Base-by-base conservation (phyloP, 106 monocot genomes). In the Phalaenopsis equestris region DNA sequence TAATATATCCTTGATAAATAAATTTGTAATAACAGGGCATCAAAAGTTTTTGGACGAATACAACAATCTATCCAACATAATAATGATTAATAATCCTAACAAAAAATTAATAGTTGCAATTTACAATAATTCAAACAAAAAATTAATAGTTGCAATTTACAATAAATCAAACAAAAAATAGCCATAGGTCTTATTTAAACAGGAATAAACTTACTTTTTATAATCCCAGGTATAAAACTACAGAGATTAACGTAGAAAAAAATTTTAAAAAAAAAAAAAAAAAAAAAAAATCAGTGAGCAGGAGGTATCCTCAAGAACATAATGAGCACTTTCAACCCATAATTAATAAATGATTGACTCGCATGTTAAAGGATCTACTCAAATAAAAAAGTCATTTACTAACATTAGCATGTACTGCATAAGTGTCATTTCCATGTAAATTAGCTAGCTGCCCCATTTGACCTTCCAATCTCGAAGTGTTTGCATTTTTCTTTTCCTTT, bases 391-490 rank as follows among this genome's bases (percentile, higher is more conserved):
- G 15, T 45, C 24, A 30, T 49, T 76, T 30, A 12, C 49, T 49
- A 8, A 49, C 48, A 43, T 18, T 76, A 7, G 36, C 49, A 76
- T 21, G 47, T 23, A 49, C 46, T 52, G 21, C 23, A 76, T n/a
- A 76, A 47, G 11, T 76, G 24, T 1, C 49, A 76, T 76, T 49
- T 76, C 8, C 23, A 24, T 14, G 48, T 49, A 19, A 8, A 43
- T 19, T 76, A 76, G 52, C 49, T 23, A 48, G 10, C 49, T 76
- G 46, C 49, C 24, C 21, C 24, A 46, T 49, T 47, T 47, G 12
- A 52, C 24, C 47, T 76, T 48, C 48, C 76, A 76, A 24, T 76
- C 10, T 23, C 49, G 76, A 23, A 76, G 76, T 19, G 52, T 76
- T 76, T 76, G 46, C 49, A 23, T 76, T 52, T 24, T 23, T 11